Percentiles rank a stretch among this genome's conserved stretches.
These are phyloP conservation scores for Arctium minus DNA, from an alignment of 129 eudicot species.

Conservation along the genomic window DNA sequence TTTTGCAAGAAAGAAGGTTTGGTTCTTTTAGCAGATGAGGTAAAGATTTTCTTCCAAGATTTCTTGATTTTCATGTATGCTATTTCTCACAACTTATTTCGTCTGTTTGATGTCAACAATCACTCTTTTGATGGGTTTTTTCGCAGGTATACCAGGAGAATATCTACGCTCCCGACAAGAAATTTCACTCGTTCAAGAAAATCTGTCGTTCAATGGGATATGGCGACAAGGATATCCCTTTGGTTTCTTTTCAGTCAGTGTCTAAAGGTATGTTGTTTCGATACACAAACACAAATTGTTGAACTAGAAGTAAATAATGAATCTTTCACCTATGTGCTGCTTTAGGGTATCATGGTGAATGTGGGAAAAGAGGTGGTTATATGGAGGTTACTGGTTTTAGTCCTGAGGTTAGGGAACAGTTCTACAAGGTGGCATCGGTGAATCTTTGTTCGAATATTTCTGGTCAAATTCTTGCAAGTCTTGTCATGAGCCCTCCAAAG, in stretches of 20 bases:
- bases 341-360: conserved; percentile 97
- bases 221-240: conserved; percentile 71
- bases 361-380: conserved; percentile 98
- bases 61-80: neutral
- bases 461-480: conserved; percentile 95
- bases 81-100: neutral
- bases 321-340: neutral
- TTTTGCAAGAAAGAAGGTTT: conserved; percentile 89
- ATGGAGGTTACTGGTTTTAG: conserved; percentile 97
- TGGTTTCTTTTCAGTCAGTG: conserved; percentile 93
- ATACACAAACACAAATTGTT: neutral
- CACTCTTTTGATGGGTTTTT: neutral
- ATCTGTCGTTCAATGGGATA: conserved; percentile 83
- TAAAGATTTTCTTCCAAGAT: conserved; percentile 23
- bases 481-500: conserved; percentile 96
- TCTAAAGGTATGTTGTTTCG: conserved; percentile 66
- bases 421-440: conserved; percentile 89
- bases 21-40: conserved; percentile 98
- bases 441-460: conserved; percentile 89
- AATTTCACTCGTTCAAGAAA: conserved; percentile 90
- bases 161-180: conserved; percentile 79
- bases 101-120: neutral
- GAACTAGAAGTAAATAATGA: neutral
- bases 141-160: conserved; percentile 90
- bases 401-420: conserved; percentile 73